phyloP scores from a whole-genome alignment of 164 flowering plant genomes.

The Tetrastigma voinierianum region DNA sequence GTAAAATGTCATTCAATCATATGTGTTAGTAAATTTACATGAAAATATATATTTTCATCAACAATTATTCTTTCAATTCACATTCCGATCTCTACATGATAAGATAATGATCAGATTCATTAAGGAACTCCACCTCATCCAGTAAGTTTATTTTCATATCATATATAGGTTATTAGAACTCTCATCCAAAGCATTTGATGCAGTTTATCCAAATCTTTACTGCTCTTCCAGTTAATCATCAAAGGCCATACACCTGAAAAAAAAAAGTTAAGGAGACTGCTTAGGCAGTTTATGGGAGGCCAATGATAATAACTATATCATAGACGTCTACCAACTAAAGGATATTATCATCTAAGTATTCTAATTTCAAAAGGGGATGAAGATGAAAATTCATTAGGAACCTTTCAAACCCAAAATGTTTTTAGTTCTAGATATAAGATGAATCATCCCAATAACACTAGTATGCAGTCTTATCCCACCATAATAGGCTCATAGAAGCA shows the following conservation, averaged over 20 bases:
- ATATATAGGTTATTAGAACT: constrained; percentile 59
- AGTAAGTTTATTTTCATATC: constrained; percentile 82
- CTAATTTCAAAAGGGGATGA: background rate
- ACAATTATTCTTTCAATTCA: constrained; percentile 90
- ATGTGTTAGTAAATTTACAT: too few species aligned
- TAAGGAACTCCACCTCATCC: constrained; percentile 94
- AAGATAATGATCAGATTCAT: constrained; percentile 88
- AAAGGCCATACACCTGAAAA: constrained; percentile 93
- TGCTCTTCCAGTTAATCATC: constrained; percentile 98
- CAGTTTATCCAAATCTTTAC: constrained; percentile 86
- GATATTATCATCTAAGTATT: background rate
- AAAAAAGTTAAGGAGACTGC: background rate
- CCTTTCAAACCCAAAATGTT: background rate
- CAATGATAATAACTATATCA: too few species aligned
- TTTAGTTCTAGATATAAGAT: background rate
- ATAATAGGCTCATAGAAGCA: background rate
- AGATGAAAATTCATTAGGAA: background rate
- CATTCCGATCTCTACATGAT: constrained; percentile 79
- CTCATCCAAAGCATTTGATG: constrained; percentile 89
- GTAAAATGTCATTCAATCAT: background rate
- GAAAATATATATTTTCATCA: too few species aligned
- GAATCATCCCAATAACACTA: background rate
- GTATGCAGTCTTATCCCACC: too few species aligned
- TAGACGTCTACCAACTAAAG: background rate
- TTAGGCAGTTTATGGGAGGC: too few species aligned